Evolutionary conservation across 495 filamentous ascomycete species (phyloP).

Genomic region (Aspergillus indologenus): DNA sequence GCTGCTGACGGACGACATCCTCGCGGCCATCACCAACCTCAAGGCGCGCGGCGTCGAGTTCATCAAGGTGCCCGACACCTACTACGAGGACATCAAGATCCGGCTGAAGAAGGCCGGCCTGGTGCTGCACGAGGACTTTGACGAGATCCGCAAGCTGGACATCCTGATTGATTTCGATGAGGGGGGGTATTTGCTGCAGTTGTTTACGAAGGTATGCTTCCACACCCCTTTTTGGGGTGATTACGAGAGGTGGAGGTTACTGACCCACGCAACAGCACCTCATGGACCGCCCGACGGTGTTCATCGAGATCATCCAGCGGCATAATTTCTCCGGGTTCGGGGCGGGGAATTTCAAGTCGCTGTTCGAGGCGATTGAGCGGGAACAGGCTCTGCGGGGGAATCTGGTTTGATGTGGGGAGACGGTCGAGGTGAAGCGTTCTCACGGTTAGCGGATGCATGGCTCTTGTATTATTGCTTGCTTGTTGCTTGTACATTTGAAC

Average conservation of each 20-base stretch:
- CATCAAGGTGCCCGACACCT: conserved; percentile 77
- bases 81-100: conserved; percentile 72
- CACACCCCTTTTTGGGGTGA: background rate
- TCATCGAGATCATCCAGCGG: conserved; percentile 90
- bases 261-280: conserved; percentile 52
- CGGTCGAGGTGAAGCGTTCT: too few species aligned
- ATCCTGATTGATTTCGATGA: conserved; percentile 93
- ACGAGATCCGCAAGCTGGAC: conserved; percentile 65
- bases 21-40: conserved; percentile 68
- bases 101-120: conserved; percentile 56
- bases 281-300: conserved; percentile 90
- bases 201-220: conserved; percentile 78
- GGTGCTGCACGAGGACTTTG: conserved; percentile 70
- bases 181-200: conserved; percentile 76
- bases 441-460: too few species aligned
- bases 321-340: conserved; percentile 86
- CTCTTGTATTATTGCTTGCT: too few species aligned
- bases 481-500: too few species aligned
- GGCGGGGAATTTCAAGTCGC: conserved; percentile 89
- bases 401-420: conserved; percentile 38
- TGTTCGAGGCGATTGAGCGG: conserved; percentile 90
- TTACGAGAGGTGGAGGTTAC: conserved; percentile 20
- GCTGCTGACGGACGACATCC: conserved; percentile 74
- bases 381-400: conserved; percentile 84
- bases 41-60: conserved; percentile 81